Conservation (phyloP, 495 filamentous ascomycete species). For the Penicillium waksmanii region DNA sequence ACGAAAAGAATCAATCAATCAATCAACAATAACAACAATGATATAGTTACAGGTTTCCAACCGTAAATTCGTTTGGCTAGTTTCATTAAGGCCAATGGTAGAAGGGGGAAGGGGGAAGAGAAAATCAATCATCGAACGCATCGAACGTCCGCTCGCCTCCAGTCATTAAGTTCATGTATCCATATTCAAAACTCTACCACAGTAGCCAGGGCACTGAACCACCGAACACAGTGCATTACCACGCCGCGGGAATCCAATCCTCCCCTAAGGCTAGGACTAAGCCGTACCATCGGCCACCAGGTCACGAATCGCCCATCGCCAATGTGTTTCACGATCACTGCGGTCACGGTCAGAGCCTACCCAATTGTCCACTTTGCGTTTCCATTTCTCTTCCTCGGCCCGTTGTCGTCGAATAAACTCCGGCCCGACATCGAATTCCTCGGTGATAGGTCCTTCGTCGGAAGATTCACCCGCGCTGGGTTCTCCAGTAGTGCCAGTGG, state of each 20-base stretch:
- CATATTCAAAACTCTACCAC: conserved; percentile 12
- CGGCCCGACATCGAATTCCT: conserved; percentile 97
- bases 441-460: conserved; percentile 83
- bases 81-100: conserved; percentile 28
- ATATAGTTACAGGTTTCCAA: conserved; percentile 28
- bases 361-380: conserved; percentile 82
- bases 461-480: conserved; percentile 53
- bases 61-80: conserved; percentile 28
- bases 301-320: conserved; percentile 62
- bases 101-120: conserved; percentile 3
- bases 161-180: conserved; percentile 34
- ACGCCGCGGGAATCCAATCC: not conserved
- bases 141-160: conserved; percentile 12
- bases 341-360: conserved; percentile 53
- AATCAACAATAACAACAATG: conserved; percentile 10
- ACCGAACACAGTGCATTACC: not conserved
- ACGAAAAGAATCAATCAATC: not conserved
- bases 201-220: conserved; percentile 1
- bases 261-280: not conserved
- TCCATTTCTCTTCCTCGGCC: conserved; percentile 91
- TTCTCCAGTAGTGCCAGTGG: conserved; percentile 55
- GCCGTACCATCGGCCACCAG: conserved; percentile 37
- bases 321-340: conserved; percentile 44
- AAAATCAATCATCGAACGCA: not conserved
- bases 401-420: conserved; percentile 87